Base-by-base conservation (phyloP, 305 asterid genomes). In the Nicotiana rustica region DNA sequence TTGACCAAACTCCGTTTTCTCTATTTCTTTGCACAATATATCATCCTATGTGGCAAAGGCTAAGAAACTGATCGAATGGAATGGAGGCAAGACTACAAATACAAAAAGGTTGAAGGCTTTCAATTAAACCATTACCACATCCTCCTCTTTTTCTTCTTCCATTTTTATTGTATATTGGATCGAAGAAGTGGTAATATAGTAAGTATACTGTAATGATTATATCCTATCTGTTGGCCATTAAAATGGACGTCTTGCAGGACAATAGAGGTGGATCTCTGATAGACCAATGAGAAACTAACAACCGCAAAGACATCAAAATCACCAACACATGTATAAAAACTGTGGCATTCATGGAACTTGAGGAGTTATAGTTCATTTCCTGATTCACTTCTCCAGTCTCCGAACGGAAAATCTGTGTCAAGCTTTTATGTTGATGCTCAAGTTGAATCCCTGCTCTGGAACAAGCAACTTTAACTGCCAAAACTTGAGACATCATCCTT, bases 401-500 rank as follows among this genome's bases (percentile, higher is more conserved):
- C 15, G 12, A 10, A 62, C 10, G 3, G 35, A 62, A 62, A 2
- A 21, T 18, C 66, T 62, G 67, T 10, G 67, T 62, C 67, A 10
- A 62, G 67, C 35, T 62, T 62, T 62, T 62, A 10, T 10, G 57
- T 69, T 2, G 33, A 38, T 69, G n/a, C 77, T 10, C 77, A 69
- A 69, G n/a, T 69, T 10, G 77, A n/a, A 69, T 70, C 60, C 59
- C 12, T 41, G 55, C 78, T 10, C n/a, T 38, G 55, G 57, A 41
- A 69, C 77, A 69, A 41, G 55, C 5, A 69, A 69, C 35, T 38
- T 41, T 41, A 41, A 38, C 77, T 18, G 59, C 57, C 29, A 10
- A 57, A 69, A 38, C 33, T 41, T 38, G 77, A 69, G 35, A 18
- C 77, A 69, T 5, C 10, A 10, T 38, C 77, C 77, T n/a, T 69